Evolutionary conservation across 2,329 filamentous ascomycete genomes (phyloP).

Genomic region (Penicillium sp.): DNA sequence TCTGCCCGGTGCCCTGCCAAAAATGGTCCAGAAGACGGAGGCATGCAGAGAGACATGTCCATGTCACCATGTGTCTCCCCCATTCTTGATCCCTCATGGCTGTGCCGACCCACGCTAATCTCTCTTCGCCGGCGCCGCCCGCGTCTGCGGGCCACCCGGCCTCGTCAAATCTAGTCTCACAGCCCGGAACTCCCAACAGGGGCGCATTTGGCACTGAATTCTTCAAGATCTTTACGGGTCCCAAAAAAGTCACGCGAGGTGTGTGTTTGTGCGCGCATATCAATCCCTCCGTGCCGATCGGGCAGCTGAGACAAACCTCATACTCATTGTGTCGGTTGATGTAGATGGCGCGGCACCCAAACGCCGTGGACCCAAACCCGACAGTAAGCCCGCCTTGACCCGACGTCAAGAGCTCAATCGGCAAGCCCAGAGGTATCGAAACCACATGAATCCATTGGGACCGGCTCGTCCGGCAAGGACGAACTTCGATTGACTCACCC

Average conservation of each 20-base stretch:
- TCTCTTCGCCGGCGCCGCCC: conserved; percentile 8
- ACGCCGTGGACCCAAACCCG: conserved; percentile 87
- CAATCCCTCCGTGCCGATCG: no score
- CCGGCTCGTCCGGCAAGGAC: no score
- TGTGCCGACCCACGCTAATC: conserved; percentile 7
- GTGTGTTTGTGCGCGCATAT: conserved; percentile 44
- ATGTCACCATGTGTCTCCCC: neutral
- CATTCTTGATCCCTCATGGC: neutral
- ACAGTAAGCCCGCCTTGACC: conserved; percentile 90
- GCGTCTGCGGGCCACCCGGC: conserved; percentile 11
- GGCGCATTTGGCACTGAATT: conserved; percentile 23
- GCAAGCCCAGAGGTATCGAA: conserved; percentile 80
- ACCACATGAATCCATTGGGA: neutral
- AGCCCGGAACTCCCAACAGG: conserved; percentile 18
- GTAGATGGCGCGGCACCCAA: conserved; percentile 80
- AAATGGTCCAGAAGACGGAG: no score
- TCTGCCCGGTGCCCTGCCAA: no score
- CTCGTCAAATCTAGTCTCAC: conserved; percentile 7
- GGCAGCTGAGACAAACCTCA: neutral
- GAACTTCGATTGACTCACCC: conserved; percentile 4
- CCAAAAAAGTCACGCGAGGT: conserved; percentile 77
- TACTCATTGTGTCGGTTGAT: neutral
- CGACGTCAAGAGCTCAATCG: conserved; percentile 89
- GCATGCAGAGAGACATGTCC: neutral
- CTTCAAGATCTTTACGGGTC: conserved; percentile 51